A percentile compares a stretch with the other conserved stretches of the same genome.
Evolutionary conservation across 768 basidiomycete genomes (phyloP).

Genomic region (Tricholoma terreum): DNA sequence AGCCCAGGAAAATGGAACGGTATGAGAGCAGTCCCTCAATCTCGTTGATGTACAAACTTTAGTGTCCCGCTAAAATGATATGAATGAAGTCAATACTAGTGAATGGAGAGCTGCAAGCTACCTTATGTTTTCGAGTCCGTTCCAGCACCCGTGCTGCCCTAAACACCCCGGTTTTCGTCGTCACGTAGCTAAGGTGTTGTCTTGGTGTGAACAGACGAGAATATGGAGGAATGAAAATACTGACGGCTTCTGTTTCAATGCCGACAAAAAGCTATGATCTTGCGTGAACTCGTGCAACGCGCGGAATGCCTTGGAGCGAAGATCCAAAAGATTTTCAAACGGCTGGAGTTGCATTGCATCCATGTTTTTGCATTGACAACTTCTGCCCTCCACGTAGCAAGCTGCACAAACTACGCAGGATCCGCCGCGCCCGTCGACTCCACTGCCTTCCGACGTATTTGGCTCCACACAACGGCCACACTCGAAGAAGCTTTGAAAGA

Average conservation of each 20-base stretch:
- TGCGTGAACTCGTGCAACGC: constrained; percentile 7
- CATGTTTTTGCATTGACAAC: constrained; percentile 65
- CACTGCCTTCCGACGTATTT: not conserved
- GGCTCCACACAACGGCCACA: constrained; percentile 46
- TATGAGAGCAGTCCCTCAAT: constrained; percentile 15
- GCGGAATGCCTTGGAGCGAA: constrained; percentile 32
- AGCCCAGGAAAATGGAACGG: constrained; percentile 16
- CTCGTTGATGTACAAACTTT: constrained; percentile 12
- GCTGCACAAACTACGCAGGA: constrained; percentile 59
- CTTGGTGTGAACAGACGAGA: not conserved
- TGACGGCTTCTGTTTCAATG: constrained; percentile 1
- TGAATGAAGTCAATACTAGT: not conserved
- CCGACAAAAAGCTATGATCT: not conserved
- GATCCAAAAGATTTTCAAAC: constrained; percentile 42
- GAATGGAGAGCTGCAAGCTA: not conserved
- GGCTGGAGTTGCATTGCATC: constrained; percentile 54
- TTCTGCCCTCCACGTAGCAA: constrained; percentile 77
- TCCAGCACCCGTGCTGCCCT: constrained; percentile 29
- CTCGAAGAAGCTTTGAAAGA: constrained; percentile 81
- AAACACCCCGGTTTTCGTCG: constrained; percentile 17
- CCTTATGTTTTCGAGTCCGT: constrained; percentile 15
- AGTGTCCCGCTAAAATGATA: constrained; percentile 3
- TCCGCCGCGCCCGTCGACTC: constrained; percentile 28
- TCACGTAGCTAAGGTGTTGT: not conserved
- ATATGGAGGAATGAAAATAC: not conserved